Percentiles rank a stretch among this genome's conserved stretches.
Evolutionary conservation across 2,329 filamentous ascomycete genomes (phyloP).

Genomic region (Nothophoma quercina): DNA sequence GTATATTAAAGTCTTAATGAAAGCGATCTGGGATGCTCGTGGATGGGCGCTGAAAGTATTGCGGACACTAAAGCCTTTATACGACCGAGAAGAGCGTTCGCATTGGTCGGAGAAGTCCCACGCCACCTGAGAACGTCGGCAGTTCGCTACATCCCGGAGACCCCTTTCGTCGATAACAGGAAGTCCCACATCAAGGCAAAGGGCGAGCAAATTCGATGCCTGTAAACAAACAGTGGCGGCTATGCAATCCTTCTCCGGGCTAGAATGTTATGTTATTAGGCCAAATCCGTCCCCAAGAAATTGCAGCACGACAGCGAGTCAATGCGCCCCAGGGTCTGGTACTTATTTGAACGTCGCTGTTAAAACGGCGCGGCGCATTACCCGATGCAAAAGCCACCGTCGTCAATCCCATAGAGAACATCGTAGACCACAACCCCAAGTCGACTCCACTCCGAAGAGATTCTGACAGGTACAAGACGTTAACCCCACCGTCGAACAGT

Average conservation of each 20-base stretch:
- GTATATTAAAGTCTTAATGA: slow-evolving; percentile 23
- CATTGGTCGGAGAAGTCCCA: slow-evolving; percentile 19
- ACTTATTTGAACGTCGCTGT: background rate
- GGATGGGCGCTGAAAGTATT: slow-evolving; percentile 5
- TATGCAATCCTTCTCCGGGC: slow-evolving; percentile 1
- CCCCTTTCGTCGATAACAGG: background rate
- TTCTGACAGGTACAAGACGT: background rate
- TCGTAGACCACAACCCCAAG: background rate
- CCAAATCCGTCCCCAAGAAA: slow-evolving; percentile 3
- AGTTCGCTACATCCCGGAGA: slow-evolving; percentile 18
- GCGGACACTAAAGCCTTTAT: slow-evolving; percentile 28
- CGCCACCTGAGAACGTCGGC: slow-evolving; percentile 23
- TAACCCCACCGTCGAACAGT: background rate
- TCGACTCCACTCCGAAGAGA: background rate
- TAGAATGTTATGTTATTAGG: slow-evolving; percentile 1
- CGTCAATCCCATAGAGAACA: background rate
- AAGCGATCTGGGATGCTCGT: slow-evolving; percentile 16
- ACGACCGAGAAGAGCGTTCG: slow-evolving; percentile 17
- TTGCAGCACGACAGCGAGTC: slow-evolving; percentile 10
- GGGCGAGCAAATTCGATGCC: slow-evolving; percentile 7
- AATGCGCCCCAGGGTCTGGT: slow-evolving; percentile 8
- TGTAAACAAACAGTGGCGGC: slow-evolving; percentile 1
- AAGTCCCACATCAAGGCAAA: slow-evolving; percentile 8
- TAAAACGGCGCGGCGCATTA: slow-evolving; percentile 12
- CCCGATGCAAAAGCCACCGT: background rate